A percentile compares a stretch with the other conserved stretches of the same genome.
phyloP scores from a whole-genome alignment of 148 eudicot genomes.

The Selenicereus undatus region DNA sequence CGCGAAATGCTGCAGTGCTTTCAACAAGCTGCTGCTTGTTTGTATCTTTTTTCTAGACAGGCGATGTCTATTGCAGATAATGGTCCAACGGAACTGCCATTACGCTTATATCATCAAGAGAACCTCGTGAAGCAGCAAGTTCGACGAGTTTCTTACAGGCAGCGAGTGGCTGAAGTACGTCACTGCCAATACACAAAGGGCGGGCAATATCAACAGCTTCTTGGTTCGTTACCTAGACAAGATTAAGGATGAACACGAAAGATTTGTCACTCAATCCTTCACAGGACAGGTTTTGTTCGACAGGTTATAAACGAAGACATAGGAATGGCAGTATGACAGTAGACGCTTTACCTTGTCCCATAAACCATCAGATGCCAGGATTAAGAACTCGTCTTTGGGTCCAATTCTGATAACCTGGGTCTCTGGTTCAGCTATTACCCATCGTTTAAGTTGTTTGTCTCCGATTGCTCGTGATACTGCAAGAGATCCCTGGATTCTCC shows the following conservation, averaged over 20 bases:
- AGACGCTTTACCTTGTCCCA: slow-evolving; percentile 62
- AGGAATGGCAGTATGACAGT: not conserved
- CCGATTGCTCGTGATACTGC: slow-evolving; percentile 92
- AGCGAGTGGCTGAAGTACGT: slow-evolving; percentile 34
- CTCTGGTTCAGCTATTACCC: slow-evolving; percentile 80
- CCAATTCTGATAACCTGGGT: slow-evolving; percentile 41
- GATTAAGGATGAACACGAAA: not conserved
- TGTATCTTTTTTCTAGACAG: no score
- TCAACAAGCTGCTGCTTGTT: no score
- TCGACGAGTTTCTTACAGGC: slow-evolving; percentile 76
- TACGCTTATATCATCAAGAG: slow-evolving; percentile 68
- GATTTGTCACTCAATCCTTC: not conserved
- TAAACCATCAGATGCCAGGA: slow-evolving; percentile 88
- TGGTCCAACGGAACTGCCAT: slow-evolving; percentile 63
- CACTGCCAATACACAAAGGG: slow-evolving; percentile 31
- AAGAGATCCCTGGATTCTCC: slow-evolving; percentile 81
- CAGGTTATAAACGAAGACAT: not conserved
- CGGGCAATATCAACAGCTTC: slow-evolving; percentile 75
- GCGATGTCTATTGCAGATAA: slow-evolving; percentile 17
- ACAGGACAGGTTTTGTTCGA: not conserved
- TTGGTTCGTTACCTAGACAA: slow-evolving; percentile 42
- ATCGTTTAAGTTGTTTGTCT: slow-evolving; percentile 64
- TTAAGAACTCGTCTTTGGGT: slow-evolving; percentile 57
- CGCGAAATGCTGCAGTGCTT: not conserved
- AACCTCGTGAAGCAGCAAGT: slow-evolving; percentile 62